Evolutionary conservation across 2,329 filamentous ascomycete species (phyloP), one percentile per base, ranked within the genome.

Genomic region (Chaetomium sp.): DNA sequence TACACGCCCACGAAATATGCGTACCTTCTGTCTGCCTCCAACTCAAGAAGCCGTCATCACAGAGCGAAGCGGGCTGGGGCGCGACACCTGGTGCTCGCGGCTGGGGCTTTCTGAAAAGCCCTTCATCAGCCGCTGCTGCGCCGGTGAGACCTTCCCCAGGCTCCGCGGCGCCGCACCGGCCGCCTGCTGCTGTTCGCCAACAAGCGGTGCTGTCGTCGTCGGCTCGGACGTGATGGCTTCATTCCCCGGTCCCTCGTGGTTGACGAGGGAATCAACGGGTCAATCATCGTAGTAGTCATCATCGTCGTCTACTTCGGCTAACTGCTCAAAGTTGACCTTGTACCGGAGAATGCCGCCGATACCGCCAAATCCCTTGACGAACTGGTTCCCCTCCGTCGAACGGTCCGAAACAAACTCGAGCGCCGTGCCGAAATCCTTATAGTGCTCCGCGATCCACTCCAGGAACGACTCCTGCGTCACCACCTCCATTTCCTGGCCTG

Each of bases 281-380:
- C 88, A 92, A 94, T 95, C 80, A 74, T 83, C 81, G 76, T 92
- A 96, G 75, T 92, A 92, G 72, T 97, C 92, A 74, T 91, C 88
- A 71, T 94, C 88, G 72, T 95, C 91, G 69, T 88, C 85, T 69
- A 88, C 81, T 72, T 97, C 94, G 74, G 87, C 88, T 74, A 99
- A 82, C 76, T 99, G 95, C 77, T 99, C 95, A 77, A 99, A 99
- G 80, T 99, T 99, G 80, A 99, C 90, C 80, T 96, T 96, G 85
- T 99, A 99, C 66, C 94, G 91, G 71, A 99, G 85, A 69, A 99
- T 87, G 62, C 92, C 92, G 65, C 94, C 94, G 67, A 99, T 96
- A 70, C 94, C 94, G 86, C 94, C 94, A 70, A 99, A 99, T 62
- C 94, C 94, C 79, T 96, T 97, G 69, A 99, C 94, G 76, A 99